Evolutionary conservation across 2,329 filamentous ascomycete species (phyloP), one percentile per base, ranked within the genome.

Genomic region (Pseudogymnoascus sp.): DNA sequence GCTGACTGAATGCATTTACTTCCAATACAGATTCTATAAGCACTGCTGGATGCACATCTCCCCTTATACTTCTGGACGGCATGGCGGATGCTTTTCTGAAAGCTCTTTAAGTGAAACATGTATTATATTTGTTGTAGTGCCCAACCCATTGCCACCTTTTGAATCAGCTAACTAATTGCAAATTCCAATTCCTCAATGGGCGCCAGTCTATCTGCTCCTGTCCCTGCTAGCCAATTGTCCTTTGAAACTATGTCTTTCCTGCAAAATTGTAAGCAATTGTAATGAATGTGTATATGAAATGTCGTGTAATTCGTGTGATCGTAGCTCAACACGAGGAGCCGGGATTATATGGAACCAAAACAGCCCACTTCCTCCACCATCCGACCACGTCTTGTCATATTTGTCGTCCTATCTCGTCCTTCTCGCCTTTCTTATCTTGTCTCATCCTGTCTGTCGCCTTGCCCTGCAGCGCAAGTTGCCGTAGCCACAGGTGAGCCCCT

Each of bases 181-280:
- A 3, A 28, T 7, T 16, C 5, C 14, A 16, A 81, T 96, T 58
- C 43, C 14, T 28, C 45, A 25, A 28, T 25, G 25, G 31, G 45
- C 25, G 9, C 45, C 45, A 5, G 23, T 31, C 45, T 25, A 28
- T 52, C 23, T 52, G 45, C 31, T 31, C 45, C 23, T 49, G 43
- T 49, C 23, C 23, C 23, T 52, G 45, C 45, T 7, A 52, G 45
- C 23, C 23, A 16, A 31, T 31, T 52, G 23, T 14, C 25, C 7
- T 31, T 28, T 16, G 14, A 52, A 18, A 18, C 18, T 4, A 18
- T 18, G 21, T 28, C 25, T 33, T 12, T n/a, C 9, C 45, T n/a
- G 25, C 45, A 33, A 55, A 55, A 55, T 5, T 31, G 33, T 18
- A 33, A 55, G 28, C 45, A 5, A 55, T 8, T 55, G 45, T 49